phyloP scores from a whole-genome alignment of 371 early-diverging fungal species.

The Lichtheimia ornata region DNA sequence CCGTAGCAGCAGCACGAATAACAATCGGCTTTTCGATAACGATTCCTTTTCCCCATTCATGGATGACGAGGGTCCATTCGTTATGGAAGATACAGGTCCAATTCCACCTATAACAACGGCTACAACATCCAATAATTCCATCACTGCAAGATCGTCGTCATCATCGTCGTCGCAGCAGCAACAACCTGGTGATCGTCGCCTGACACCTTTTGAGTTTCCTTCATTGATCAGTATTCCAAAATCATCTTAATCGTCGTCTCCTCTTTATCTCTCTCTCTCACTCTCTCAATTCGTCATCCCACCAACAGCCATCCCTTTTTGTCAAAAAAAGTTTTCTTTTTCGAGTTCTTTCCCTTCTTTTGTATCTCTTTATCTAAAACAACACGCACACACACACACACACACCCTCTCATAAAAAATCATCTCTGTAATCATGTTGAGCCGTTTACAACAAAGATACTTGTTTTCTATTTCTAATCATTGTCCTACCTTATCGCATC shows the following conservation, averaged over 20 bases:
- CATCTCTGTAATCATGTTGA: constrained; percentile 9
- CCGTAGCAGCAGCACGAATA: constrained; percentile 6
- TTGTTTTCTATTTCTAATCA: too few relatives aligned
- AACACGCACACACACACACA: background rate
- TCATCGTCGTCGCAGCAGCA: background rate
- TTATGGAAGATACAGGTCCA: constrained; percentile 38
- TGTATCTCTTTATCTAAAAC: constrained; percentile 2
- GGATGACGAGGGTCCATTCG: constrained; percentile 42
- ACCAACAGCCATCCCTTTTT: background rate
- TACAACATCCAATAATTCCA: constrained; percentile 6
- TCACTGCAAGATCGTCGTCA: constrained; percentile 7
- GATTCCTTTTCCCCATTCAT: constrained; percentile 40
- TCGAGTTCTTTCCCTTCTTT: background rate
- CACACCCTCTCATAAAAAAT: background rate
- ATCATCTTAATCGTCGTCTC: constrained; percentile 12
- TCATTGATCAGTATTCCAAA: constrained; percentile 22
- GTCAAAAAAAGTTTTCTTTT: constrained; percentile 12
- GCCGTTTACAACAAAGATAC: too few relatives aligned
- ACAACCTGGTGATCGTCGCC: constrained; percentile 10
- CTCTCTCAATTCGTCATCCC: too few relatives aligned
- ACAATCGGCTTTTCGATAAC: constrained; percentile 7
- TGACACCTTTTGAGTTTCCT: constrained; percentile 24
- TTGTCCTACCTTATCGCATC: too few relatives aligned
- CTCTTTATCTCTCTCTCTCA: background rate
- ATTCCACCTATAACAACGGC: background rate